These are phyloP conservation scores for Cordyceps farinosa DNA, from an alignment of 2,329 filamentous ascomycete species.

Conservation along the genomic window DNA sequence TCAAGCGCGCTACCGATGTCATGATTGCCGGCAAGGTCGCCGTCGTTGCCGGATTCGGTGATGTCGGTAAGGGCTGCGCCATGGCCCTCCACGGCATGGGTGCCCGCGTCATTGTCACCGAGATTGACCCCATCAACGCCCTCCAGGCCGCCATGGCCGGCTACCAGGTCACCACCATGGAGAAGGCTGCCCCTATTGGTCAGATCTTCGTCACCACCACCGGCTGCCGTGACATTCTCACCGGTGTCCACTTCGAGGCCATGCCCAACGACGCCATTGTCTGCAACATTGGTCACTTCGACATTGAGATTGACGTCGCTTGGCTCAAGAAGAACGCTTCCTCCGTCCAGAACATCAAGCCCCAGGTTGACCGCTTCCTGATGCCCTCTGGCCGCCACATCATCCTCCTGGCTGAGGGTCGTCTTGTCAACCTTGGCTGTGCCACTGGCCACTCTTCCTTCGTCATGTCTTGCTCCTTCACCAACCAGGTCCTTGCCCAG, in stretches of 20 bases:
- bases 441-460: slow-evolving; percentile 99
- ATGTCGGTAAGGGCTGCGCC: slow-evolving; percentile 98
- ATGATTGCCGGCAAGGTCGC: slow-evolving; percentile 99
- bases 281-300: slow-evolving; percentile 99
- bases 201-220: slow-evolving; percentile 99
- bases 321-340: slow-evolving; percentile 98
- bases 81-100: slow-evolving; percentile 96
- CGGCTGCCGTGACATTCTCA: slow-evolving; percentile 96
- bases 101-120: slow-evolving; percentile 92
- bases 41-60: slow-evolving; percentile 96
- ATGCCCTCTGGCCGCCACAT: slow-evolving; percentile 94
- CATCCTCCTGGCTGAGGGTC: slow-evolving; percentile 96
- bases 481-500: slow-evolving; percentile 99
- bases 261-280: slow-evolving; percentile 99
- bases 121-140: slow-evolving; percentile 99
- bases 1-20: slow-evolving; percentile 99
- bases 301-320: slow-evolving; percentile 99
- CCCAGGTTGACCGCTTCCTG: slow-evolving; percentile 96
- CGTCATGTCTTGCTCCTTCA: slow-evolving; percentile 99
- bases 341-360: slow-evolving; percentile 98
- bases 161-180: slow-evolving; percentile 97
- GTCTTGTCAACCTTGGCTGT: slow-evolving; percentile 98
- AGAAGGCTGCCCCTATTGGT: slow-evolving; percentile 81
- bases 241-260: slow-evolving; percentile 84
- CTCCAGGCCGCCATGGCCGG: slow-evolving; percentile 97